phyloP scores from a whole-genome alignment of 1,284 basidiomycete species.

The Trichosporon coremiiforme region DNA sequence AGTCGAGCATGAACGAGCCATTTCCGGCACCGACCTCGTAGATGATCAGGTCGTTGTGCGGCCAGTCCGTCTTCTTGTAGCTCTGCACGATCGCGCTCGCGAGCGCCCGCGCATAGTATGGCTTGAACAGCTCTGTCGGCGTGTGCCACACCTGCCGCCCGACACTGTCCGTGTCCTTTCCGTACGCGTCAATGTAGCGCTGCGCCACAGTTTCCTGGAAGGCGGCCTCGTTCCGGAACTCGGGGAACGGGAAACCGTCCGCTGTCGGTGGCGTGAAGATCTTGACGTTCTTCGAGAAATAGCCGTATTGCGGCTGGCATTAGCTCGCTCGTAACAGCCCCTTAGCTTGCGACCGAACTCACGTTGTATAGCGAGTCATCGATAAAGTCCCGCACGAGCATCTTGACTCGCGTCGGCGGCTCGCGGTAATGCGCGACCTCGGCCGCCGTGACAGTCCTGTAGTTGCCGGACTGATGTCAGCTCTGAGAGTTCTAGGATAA shows the following conservation, averaged over 20 bases:
- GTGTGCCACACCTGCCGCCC: constrained; percentile 98
- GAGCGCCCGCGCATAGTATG: constrained; percentile 89
- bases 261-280: constrained; percentile 71
- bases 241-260: constrained; percentile 68
- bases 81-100: constrained; percentile 84
- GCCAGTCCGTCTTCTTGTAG: constrained; percentile 91
- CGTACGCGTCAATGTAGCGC: constrained; percentile 63
- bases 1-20: constrained; percentile 86
- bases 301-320: constrained; percentile 80
- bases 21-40: constrained; percentile 99
- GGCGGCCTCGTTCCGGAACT: constrained; percentile 68
- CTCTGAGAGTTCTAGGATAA: no score
- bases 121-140: constrained; percentile 97
- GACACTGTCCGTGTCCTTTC: constrained; percentile 62
- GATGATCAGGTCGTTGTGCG: constrained; percentile 90
- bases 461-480: constrained; percentile 43
- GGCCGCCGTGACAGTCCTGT: constrained; percentile 72
- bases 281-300: constrained; percentile 87
- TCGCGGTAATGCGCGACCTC: constrained; percentile 64
- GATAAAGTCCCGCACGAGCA: constrained; percentile 95
- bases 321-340: no score
- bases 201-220: constrained; percentile 80
- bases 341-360: no score
- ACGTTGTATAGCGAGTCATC: constrained; percentile 93
- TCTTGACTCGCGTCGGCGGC: constrained; percentile 81